Base-by-base conservation (phyloP, 139 green algal species). In the Micromonas pusilla region DNA sequence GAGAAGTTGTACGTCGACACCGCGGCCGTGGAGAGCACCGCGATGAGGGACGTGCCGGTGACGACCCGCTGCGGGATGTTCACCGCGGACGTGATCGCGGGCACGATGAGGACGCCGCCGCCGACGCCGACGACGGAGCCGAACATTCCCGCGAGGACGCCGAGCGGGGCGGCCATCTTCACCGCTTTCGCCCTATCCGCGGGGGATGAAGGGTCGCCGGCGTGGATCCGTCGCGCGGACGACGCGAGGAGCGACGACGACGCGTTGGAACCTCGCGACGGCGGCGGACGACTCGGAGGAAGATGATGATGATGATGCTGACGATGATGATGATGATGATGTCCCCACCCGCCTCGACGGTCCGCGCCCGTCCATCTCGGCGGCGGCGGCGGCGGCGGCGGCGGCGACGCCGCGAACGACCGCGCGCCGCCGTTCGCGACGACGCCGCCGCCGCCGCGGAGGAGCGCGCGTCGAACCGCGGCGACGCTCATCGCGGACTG, bases 41-140 rank as follows among this genome's bases (percentile, higher is more conserved):
- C 90, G 23, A 86, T 90, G 4, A 94, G 81, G 25, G 83, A 90
- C 0, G 90, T 93, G 28, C 90, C 90, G 6, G 77, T 85, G 20
- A 94, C 85, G 52, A 91, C 66, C 0, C 83, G 77, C 76, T 89
- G 87, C 0, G 87, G 83, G 0, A 91, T 67, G 32, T 64, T 37
- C 75, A 73, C 81, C 64, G 85, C 67, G 30, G 80, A 84, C 0
- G 87, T 83, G 28, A 94, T 90, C 52, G 86, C 72, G 1, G 90
- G 90, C 1, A 85, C 86, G 21, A 94, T 94, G 30, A 94, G 72
- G 54, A 93, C 89, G 0, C 90, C 90, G 3, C 90, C 90, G 3
- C 90, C 90, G n/a, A 94, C 90, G 0, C 90, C 90, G 21, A 94
- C 87, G 5, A 94, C 52, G 80, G 83, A 89, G 26, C 90, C 90